Evolutionary conservation across 768 basidiomycete species (phyloP).

Genomic region (Agrocybe praecox): DNA sequence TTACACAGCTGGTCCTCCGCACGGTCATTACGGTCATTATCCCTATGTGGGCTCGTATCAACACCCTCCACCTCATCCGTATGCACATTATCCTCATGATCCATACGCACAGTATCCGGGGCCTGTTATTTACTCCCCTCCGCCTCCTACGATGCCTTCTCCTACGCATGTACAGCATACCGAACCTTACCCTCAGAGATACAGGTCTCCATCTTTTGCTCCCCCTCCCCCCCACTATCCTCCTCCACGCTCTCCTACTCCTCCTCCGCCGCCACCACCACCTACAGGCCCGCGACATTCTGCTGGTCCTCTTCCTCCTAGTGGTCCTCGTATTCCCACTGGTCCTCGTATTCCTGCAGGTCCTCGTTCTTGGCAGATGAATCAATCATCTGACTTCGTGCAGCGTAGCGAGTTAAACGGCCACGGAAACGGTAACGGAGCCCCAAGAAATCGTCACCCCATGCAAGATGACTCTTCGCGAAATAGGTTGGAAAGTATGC

Average conservation of each 20-base stretch:
- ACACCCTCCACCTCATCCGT: slow-evolving; percentile 4
- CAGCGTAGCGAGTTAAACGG: no score
- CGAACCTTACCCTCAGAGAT: slow-evolving; percentile 4
- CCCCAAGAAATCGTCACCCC: background rate
- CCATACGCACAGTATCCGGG: slow-evolving; percentile 1
- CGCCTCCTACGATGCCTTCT: slow-evolving; percentile 6
- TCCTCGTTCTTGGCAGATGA: no score
- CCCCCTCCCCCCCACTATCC: background rate
- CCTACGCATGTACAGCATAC: background rate
- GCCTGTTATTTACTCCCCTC: slow-evolving; percentile 5
- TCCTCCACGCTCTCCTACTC: slow-evolving; percentile 1
- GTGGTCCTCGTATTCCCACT: no score
- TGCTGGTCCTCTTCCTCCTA: no score
- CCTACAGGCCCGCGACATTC: no score
- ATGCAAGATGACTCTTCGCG: background rate
- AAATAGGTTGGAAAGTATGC: background rate
- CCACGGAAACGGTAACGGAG: background rate
- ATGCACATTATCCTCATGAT: slow-evolving; percentile 3
- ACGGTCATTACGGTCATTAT: slow-evolving; percentile 10
- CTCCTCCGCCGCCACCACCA: background rate
- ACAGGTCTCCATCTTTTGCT: slow-evolving; percentile 6
- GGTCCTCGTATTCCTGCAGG: no score
- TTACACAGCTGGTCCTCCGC: slow-evolving; percentile 12
- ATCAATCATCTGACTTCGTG: no score
- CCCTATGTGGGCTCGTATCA: slow-evolving; percentile 2